These are phyloP conservation scores for Bipolaris bicolor DNA, from an alignment of 2,329 filamentous ascomycete species.

Conservation along the genomic window DNA sequence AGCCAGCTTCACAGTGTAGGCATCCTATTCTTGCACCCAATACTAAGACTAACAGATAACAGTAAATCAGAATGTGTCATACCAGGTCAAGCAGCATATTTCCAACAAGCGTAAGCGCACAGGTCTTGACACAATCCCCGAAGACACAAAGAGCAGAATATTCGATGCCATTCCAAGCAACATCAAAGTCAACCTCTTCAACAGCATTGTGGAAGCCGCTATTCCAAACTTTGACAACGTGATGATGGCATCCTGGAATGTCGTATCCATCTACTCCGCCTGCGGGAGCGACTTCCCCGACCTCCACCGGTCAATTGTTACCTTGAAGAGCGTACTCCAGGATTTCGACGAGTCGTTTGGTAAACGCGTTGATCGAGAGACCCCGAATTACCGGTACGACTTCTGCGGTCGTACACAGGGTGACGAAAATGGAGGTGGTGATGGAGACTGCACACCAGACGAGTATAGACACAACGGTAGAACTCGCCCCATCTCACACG, in stretches of 20 bases:
- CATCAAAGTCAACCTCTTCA: conserved; percentile 38
- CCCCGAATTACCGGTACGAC: conserved; percentile 6
- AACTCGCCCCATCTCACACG: neutral
- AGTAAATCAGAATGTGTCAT: conserved; percentile 18
- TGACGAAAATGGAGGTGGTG: neutral
- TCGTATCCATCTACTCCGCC: conserved; percentile 36
- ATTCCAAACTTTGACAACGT: conserved; percentile 42
- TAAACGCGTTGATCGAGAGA: conserved; percentile 4
- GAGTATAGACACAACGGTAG: neutral
- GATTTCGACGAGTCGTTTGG: conserved; percentile 32
- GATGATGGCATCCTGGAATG: conserved; percentile 42
- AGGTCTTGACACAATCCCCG: conserved; percentile 30
- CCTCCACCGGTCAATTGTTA: conserved; percentile 32
- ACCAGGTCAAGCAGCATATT: conserved; percentile 27
- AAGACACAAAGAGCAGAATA: conserved; percentile 28
- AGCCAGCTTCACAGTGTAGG: conserved; percentile 10
- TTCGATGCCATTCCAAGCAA: conserved; percentile 32
- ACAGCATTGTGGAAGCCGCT: conserved; percentile 31
- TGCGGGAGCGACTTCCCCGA: conserved; percentile 35
- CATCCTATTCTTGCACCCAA: neutral
- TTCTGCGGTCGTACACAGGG: neutral
- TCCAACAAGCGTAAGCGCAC: conserved; percentile 35
- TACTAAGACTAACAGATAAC: neutral
- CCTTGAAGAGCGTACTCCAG: conserved; percentile 34
- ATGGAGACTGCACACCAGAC: neutral